These are phyloP conservation scores for Populus hybrid DNA, from an alignment of 441 rosid species.

Conservation along the genomic window DNA sequence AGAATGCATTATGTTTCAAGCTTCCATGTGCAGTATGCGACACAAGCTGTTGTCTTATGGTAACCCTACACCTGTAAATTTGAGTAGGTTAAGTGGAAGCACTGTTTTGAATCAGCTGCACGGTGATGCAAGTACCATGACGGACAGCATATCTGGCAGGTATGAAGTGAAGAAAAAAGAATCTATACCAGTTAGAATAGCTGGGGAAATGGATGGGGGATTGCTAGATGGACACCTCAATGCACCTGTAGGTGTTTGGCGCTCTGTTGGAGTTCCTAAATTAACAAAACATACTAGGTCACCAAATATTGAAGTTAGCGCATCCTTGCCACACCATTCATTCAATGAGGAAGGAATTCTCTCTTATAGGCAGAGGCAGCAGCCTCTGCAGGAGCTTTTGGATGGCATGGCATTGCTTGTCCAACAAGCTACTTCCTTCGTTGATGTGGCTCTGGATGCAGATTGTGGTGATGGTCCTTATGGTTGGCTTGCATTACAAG, in stretches of 20 bases:
- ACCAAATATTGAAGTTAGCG: slow-evolving; percentile 69
- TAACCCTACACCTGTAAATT: slow-evolving; percentile 42
- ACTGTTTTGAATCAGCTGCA: slow-evolving; percentile 63
- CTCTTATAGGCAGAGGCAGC: slow-evolving; percentile 88
- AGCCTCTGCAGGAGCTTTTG: slow-evolving; percentile 92
- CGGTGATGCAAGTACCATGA: slow-evolving; percentile 74
- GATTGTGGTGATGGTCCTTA: slow-evolving; percentile 96
- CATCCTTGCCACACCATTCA: slow-evolving; percentile 69
- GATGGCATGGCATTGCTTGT: slow-evolving; percentile 88
- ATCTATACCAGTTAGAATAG: slow-evolving; percentile 83
- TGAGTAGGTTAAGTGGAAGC: slow-evolving; percentile 63
- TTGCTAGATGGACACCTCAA: slow-evolving; percentile 71
- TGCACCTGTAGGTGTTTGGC: slow-evolving; percentile 99
- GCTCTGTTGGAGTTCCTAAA: slow-evolving; percentile 87
- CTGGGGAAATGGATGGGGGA: slow-evolving; percentile 92
- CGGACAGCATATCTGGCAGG: slow-evolving; percentile 77
- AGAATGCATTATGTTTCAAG: slow-evolving; percentile 88
- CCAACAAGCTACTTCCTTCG: slow-evolving; percentile 98
- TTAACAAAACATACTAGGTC: slow-evolving; percentile 63
- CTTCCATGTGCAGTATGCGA: slow-evolving; percentile 89
- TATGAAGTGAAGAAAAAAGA: slow-evolving; percentile 89
- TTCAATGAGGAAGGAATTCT: slow-evolving; percentile 77
- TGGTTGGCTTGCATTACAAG: slow-evolving; percentile 99
- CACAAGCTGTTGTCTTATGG: slow-evolving; percentile 59
- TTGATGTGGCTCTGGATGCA: slow-evolving; percentile 94